Base-by-base conservation (phyloP, 495 filamentous ascomycete species). In the Xanthoparmelia taractica region DNA sequence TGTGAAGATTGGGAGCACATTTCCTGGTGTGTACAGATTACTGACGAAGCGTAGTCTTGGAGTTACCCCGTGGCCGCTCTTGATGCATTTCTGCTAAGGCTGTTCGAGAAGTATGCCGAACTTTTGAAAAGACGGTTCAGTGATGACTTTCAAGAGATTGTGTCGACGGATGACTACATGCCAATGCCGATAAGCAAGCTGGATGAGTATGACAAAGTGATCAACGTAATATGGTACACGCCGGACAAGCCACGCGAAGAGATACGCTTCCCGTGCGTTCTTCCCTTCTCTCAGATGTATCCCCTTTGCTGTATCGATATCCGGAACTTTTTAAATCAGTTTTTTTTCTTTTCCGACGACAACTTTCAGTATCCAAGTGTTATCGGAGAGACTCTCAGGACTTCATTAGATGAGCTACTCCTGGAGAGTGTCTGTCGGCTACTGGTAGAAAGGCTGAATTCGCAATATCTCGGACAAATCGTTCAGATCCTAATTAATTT, bases 281-380 rank as follows among this genome's bases (percentile, higher is more conserved):
- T 99, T 18, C 94, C 94, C 17, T 99, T 99, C 72, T 97, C 92
- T 43, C 92, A 97, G 64, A 97, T 99, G 94, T 99, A 97, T 72
- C 92, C 92, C 7, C 80, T 96, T 38, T 96, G 92, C 75, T 99
- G 94, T 78, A 96, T 96, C 67, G 90, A 97, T 68, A 97, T 99
- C 68, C 84, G 92, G 33, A 95, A 96, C 70, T 96, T 97, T 70
- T 78, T 96, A 34, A 96, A 96, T 72, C 91, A 96, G 70, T 96
- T 97, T 65, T 96, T 96, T 72, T 89, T 91, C 72, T 97, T 96
- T 69, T 90, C 90, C 8, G 92, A 96, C 67, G 91, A 96, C 65
- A 89, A 96, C 67, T 97, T 97, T 71, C 85, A 91, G 33, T 86
- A 94, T 60, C 86, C 89, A 37, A 86, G 80, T 69, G 81, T 93